These are phyloP conservation scores for Debaryomyces castellii DNA, from an alignment of 805 yeast species.

Conservation along the genomic window DNA sequence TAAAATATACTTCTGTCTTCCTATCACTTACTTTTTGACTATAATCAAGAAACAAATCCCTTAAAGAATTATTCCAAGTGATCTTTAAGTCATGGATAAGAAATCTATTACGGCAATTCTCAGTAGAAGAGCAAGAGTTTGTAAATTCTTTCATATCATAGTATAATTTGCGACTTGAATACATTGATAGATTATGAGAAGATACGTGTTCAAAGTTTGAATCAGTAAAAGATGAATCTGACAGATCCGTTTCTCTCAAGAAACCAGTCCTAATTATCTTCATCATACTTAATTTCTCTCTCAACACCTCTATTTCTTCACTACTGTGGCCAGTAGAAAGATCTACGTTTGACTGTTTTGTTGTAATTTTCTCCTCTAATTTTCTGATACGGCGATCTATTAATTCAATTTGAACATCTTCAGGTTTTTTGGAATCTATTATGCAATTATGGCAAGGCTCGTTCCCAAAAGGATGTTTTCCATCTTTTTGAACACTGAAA, in stretches of 20 bases:
- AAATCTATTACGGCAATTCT: conserved; percentile 63
- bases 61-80: conserved; percentile 72
- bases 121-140: conserved; percentile 19
- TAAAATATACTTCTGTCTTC: conserved; percentile 41
- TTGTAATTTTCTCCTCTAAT: conserved; percentile 26
- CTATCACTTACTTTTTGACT: conserved; percentile 44
- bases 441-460: conserved; percentile 66
- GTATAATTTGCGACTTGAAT: conserved; percentile 27
- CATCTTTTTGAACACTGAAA: conserved; percentile 40
- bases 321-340: no score
- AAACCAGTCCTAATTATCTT: conserved; percentile 22
- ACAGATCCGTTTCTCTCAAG: conserved; percentile 4
- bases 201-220: conserved; percentile 8
- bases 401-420: conserved; percentile 49
- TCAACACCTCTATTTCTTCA: no score
- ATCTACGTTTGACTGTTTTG: no score
- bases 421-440: conserved; percentile 54
- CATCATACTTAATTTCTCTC: conserved; percentile 25
- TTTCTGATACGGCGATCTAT: conserved; percentile 25
- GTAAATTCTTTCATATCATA: conserved; percentile 24
- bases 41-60: conserved; percentile 65
- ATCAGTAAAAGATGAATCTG: conserved; percentile 4
- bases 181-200: conserved; percentile 23
- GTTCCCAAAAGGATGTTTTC: conserved; percentile 58
- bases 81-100: conserved; percentile 69